Percentiles rank a stretch among this genome's conserved stretches.
These are phyloP conservation scores for Apiotrichum veenhuisii DNA, from an alignment of 1,284 basidiomycete species.

Conservation along the genomic window DNA sequence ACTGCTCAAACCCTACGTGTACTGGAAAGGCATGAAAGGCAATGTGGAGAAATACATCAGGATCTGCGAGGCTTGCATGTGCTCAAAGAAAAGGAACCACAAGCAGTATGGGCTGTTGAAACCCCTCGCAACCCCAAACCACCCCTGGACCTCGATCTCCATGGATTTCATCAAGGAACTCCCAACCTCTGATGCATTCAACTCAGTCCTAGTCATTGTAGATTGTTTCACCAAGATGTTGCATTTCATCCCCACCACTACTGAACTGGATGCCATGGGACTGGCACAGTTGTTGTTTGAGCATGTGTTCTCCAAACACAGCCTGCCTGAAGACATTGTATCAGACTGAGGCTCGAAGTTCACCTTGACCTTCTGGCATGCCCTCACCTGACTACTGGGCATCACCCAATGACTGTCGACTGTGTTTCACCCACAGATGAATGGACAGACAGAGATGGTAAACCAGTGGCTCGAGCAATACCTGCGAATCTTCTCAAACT, in stretches of 20 bases:
- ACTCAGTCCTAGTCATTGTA: constrained; percentile 50
- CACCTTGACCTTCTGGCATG: too few species aligned
- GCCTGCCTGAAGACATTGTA: not conserved
- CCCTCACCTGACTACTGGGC: too few species aligned
- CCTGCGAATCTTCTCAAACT: too few species aligned
- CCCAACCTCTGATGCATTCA: constrained; percentile 44
- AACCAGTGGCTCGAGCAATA: too few species aligned
- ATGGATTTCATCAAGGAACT: constrained; percentile 54
- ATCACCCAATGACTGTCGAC: too few species aligned
- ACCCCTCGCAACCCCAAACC: constrained; percentile 37
- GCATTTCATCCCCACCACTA: constrained; percentile 44
- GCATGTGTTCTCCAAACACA: not conserved
- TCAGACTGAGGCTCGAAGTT: too few species aligned
- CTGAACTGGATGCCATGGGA: constrained; percentile 8
- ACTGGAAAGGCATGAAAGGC: not conserved
- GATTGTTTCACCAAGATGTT: constrained; percentile 50
- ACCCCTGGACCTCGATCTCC: constrained; percentile 49
- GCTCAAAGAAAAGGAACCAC: constrained; percentile 45
- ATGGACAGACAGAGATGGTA: too few species aligned
- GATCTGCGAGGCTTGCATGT: constrained; percentile 45
- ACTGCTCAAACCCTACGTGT: not conserved
- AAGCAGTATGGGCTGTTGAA: constrained; percentile 47
- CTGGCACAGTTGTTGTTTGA: not conserved
- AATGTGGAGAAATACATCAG: constrained; percentile 19
- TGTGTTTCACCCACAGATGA: too few species aligned